Base-by-base conservation (phyloP, 495 filamentous ascomycete species). In the Letharia columbiana region DNA sequence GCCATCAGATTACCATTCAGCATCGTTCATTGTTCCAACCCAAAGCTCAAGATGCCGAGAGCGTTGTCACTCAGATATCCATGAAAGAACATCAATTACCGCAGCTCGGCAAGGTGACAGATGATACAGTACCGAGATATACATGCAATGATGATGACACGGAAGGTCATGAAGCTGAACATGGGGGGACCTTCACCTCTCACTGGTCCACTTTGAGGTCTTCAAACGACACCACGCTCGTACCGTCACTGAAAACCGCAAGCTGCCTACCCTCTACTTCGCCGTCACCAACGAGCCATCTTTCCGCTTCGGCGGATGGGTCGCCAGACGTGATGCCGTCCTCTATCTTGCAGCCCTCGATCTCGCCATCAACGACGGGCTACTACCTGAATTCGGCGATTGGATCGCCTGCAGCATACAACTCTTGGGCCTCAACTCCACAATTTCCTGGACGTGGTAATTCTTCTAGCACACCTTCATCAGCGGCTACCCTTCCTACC, bases 391-490 rank as follows among this genome's bases (percentile, higher is more conserved):
- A 11, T 18, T 37, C 7, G 17, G 54, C 15, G 33, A 10, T 37
- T 37, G 31, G 13, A 57, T 57, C 54, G 15, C 33, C 54, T 17
- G 33, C 54, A 37, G 15, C 33, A 37, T 57, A 37, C 6, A 57
- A 57, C 6, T 57, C 54, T 9, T 57, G 54, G 54, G 33, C 54
- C 2, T 57, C 54, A 57, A 57, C 33, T 57, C 54, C 54, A 10
- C 54, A 57, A 37, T 2, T 20, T 37, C 54, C 37, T 3, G 54
- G 39, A 33, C 54, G 39, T 17, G 12, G 52, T 35, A 15, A 33
- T 37, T 37, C 15, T 57, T 57, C 28, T 8, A 20, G 54, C 13
- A 57, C 54, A 37, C 33, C 31, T 57, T 57, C 31, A 1, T 20
- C 54, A 37, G 33, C 28, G 33, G 7, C 33, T 57, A 57, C 54